A percentile compares a stretch with the other conserved stretches of the same genome.
Evolutionary conservation across 805 yeast species (phyloP).

Genomic region (Sungouiozyma ichnusensis): DNA sequence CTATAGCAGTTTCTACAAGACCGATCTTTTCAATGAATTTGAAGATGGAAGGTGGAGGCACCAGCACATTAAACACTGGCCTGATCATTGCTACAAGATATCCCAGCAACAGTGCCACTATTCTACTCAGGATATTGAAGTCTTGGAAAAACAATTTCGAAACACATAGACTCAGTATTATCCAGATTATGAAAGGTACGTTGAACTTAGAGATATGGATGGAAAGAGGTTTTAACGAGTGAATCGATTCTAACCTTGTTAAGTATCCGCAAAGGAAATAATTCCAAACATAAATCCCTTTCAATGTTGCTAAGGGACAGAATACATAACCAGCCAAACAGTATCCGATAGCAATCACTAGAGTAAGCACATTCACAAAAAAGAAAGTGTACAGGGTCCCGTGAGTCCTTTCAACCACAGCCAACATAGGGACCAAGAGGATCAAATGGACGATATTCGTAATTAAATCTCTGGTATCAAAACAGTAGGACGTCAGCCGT

Average conservation of each 20-base stretch:
- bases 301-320: not conserved
- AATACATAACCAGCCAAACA: not conserved
- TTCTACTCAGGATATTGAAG: not conserved
- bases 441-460: not conserved
- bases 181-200: not conserved
- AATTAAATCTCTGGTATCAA: not conserved
- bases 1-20: not conserved
- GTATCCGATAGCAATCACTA: not conserved
- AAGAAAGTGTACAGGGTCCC: slow-evolving; percentile 3
- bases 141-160: not conserved
- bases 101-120: not conserved
- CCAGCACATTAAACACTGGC: not conserved
- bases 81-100: not conserved
- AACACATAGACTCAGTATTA: not conserved
- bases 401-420: slow-evolving; percentile 1
- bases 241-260: not conserved
- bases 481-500: not conserved
- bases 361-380: slow-evolving; percentile 1
- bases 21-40: not conserved
- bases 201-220: not conserved
- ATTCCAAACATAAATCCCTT: slow-evolving; percentile 2
- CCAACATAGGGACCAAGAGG: slow-evolving; percentile 1
- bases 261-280: slow-evolving; percentile 1
- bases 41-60: slow-evolving; percentile 3
- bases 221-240: not conserved